phyloP scores from a whole-genome alignment of 2,329 filamentous ascomycete genomes.

The Fusarium succisae region DNA sequence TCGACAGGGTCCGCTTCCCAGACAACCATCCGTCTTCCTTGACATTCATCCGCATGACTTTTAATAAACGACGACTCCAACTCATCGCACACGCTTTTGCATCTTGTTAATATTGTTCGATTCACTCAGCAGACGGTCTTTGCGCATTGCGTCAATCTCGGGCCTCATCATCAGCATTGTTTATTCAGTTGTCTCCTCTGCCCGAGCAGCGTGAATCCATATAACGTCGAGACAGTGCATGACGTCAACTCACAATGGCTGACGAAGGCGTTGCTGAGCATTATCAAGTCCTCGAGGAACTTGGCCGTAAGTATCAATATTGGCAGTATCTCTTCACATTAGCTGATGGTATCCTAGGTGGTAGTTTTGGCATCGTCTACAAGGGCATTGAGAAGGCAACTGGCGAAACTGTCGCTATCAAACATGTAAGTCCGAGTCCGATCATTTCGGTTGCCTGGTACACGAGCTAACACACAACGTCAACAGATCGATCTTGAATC shows the following conservation, averaged over 20 bases:
- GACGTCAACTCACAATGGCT: conserved; percentile 57
- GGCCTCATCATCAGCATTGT: conserved; percentile 9
- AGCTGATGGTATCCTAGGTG: conserved; percentile 69
- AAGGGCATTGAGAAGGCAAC: conserved; percentile 93
- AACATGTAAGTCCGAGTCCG: conserved; percentile 76
- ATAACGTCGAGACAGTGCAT: conserved; percentile 31
- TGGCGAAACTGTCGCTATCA: conserved; percentile 94
- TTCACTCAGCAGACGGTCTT: conserved; percentile 1
- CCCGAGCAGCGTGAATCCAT: conserved; percentile 14
- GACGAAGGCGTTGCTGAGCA: conserved; percentile 78
- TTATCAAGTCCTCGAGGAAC: conserved; percentile 95
- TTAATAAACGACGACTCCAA: conserved; percentile 30
- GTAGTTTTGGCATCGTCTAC: conserved; percentile 96
- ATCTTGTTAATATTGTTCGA: conserved; percentile 2
- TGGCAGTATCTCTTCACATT: neutral
- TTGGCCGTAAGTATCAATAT: conserved; percentile 77
- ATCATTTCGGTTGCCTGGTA: conserved; percentile 18
- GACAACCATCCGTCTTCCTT: conserved; percentile 44
- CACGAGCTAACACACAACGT: conserved; percentile 17
- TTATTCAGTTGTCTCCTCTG: conserved; percentile 9
- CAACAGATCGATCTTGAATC: conserved; percentile 97
- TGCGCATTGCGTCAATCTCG: neutral
- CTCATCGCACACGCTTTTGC: conserved; percentile 8
- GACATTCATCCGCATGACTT: conserved; percentile 30
- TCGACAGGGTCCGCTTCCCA: conserved; percentile 47